Evolutionary conservation across 2,329 filamentous ascomycete species (phyloP), one percentile per base, ranked within the genome.

Genomic region (Mycosphaerella sp.): DNA sequence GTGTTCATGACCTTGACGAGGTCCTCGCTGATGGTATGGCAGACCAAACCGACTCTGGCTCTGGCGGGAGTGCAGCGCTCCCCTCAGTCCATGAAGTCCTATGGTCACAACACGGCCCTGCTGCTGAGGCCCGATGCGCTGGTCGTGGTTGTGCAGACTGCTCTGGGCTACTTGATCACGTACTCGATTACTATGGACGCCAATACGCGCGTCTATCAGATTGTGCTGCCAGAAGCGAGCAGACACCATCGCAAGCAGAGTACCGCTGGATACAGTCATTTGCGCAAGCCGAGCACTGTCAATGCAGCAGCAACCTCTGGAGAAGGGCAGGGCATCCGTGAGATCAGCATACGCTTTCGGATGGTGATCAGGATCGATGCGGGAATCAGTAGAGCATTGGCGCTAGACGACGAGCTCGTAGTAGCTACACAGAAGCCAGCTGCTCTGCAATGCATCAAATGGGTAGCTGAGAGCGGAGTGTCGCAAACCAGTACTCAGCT

Each of bases 311-410:
- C 64, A 69, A 87, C 87, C 0, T 81, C 86, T 1, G 90, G 90
- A 30, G 93, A 96, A 68, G 87, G 87, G 8, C 79, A 79, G 43
- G 88, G 88, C 3, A 84, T 95, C 44, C 81, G 82, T 47, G 93
- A 98, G 70, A 82, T 95, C 50, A 95, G 86, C 62, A 79, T 98
- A 43, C 86, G 89, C 9, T 98, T 98, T 70, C 82, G 91, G 51
- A 95, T 96, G 87, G 91, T 95, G 12, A 97, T 98, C 65, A 94
- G 95, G 67, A 89, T 98, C 14, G 93, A 98, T 70, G 93, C 93
- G 2, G 93, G 93, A 2, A 96, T 98, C 61, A 84, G 84, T 60
- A 87, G 84, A 63, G 89, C 87, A 9, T 73, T 97, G 49, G 91
- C 93, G 2, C 77, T 97, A 17, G 93, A 97, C 59, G 88, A 95